Evolutionary conservation across 2,329 filamentous ascomycete genomes (phyloP).

Genomic region (Aspergillus aculeatinus): DNA sequence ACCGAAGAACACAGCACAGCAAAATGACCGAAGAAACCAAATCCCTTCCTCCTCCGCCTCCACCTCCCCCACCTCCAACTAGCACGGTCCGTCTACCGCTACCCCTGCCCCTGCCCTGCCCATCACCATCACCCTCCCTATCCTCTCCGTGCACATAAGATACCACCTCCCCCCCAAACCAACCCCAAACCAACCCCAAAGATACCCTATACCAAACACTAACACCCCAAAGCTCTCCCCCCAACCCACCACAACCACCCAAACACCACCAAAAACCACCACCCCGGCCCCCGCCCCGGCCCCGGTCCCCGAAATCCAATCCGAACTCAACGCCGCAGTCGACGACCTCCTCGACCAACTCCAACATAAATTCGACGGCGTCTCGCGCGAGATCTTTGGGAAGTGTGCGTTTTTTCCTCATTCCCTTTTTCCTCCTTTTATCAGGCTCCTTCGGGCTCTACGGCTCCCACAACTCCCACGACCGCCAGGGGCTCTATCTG

Average conservation of each 20-base stretch:
- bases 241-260: neutral
- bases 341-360: conserved; percentile 84
- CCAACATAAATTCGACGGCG: conserved; percentile 78
- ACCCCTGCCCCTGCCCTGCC: no score
- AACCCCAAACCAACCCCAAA: no score
- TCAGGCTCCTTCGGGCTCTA: no score
- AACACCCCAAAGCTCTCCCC: no score
- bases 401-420: conserved; percentile 65
- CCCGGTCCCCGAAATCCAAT: conserved; percentile 34
- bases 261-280: neutral
- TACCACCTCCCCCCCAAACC: no score
- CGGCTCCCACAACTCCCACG: no score
- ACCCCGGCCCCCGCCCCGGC: conserved; percentile 16
- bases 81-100: conserved; percentile 8
- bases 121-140: no score
- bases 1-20: neutral
- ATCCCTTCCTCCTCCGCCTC: conserved; percentile 6
- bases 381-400: conserved; percentile 82
- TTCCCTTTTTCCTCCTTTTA: no score
- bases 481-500: no score
- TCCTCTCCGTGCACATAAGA: no score
- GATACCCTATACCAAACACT: no score
- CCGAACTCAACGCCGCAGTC: conserved; percentile 70
- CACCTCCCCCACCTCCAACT: conserved; percentile 14
- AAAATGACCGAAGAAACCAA: conserved; percentile 25